A percentile compares a stretch with the other conserved stretches of the same genome.
These are phyloP conservation scores for Mariannaea elegans DNA, from an alignment of 2,329 filamentous ascomycete genomes.

Conservation along the genomic window DNA sequence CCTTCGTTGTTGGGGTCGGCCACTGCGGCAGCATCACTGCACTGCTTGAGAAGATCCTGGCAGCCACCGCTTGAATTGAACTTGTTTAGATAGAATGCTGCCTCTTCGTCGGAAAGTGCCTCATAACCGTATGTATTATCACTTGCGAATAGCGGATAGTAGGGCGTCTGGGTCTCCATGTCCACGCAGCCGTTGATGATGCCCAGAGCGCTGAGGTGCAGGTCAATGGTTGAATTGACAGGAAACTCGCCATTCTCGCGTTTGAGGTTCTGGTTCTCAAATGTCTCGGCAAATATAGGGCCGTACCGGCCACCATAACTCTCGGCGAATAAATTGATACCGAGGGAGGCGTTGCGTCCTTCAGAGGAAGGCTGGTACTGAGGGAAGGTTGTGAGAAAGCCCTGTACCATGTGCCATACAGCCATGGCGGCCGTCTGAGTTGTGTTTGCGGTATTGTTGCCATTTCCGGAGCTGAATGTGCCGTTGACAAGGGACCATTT, in stretches of 20 bases:
- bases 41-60: slow-evolving; percentile 60
- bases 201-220: slow-evolving; percentile 70
- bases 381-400: slow-evolving; percentile 66
- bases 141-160: slow-evolving; percentile 64
- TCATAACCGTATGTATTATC: slow-evolving; percentile 74
- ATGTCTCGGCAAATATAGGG: slow-evolving; percentile 67
- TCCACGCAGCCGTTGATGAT: slow-evolving; percentile 79
- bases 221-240: slow-evolving; percentile 62
- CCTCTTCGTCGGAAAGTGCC: slow-evolving; percentile 61
- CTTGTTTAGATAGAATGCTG: slow-evolving; percentile 54
- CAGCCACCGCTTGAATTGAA: slow-evolving; percentile 56
- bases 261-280: slow-evolving; percentile 69
- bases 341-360: slow-evolving; percentile 53
- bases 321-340: slow-evolving; percentile 73
- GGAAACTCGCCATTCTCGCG: slow-evolving; percentile 60
- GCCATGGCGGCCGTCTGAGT: slow-evolving; percentile 65
- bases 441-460: slow-evolving; percentile 60
- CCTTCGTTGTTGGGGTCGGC: slow-evolving; percentile 55
- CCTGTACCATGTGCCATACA: slow-evolving; percentile 73
- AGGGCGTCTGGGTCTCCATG: slow-evolving; percentile 66
- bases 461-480: slow-evolving; percentile 68
- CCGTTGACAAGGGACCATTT: slow-evolving; percentile 63
- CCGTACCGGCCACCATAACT: slow-evolving; percentile 78
- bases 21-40: slow-evolving; percentile 52
- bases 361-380: slow-evolving; percentile 58